Conservation (phyloP, 257 asterid genomes). For the Lycium ferocissimum region DNA sequence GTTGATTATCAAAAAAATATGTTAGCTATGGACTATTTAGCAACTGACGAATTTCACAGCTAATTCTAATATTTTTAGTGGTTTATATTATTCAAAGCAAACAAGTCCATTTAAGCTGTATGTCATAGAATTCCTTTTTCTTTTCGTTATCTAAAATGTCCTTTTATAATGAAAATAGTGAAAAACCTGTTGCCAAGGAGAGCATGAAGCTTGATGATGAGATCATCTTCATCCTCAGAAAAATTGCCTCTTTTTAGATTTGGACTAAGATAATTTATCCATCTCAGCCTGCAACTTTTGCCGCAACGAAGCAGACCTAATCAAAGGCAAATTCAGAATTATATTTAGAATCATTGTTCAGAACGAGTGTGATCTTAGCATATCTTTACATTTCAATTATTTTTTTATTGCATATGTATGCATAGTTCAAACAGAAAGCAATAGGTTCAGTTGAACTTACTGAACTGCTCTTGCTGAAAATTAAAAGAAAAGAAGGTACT, state of each 20-base stretch:
- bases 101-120: too few relatives aligned
- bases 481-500: background rate
- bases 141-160: background rate
- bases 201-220: slow-evolving; percentile 25
- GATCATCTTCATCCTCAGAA: slow-evolving; percentile 18
- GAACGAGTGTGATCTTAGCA: background rate
- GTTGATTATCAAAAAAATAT: background rate
- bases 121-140: background rate
- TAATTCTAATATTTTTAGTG: background rate
- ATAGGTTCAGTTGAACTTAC: background rate
- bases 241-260: slow-evolving; percentile 25
- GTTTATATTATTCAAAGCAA: background rate
- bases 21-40: background rate
- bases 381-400: background rate
- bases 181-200: slow-evolving; percentile 19
- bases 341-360: background rate
- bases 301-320: slow-evolving; percentile 22
- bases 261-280: slow-evolving; percentile 28
- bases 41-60: background rate
- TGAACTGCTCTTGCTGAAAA: background rate
- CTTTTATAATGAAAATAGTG: background rate
- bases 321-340: background rate
- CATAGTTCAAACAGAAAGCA: background rate
- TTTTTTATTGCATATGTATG: background rate
- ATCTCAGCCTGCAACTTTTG: slow-evolving; percentile 22